A percentile compares a stretch with the other conserved stretches of the same genome.
Conservation (phyloP, 2,329 filamentous ascomycete species). For the Zasmidium cellare region DNA sequence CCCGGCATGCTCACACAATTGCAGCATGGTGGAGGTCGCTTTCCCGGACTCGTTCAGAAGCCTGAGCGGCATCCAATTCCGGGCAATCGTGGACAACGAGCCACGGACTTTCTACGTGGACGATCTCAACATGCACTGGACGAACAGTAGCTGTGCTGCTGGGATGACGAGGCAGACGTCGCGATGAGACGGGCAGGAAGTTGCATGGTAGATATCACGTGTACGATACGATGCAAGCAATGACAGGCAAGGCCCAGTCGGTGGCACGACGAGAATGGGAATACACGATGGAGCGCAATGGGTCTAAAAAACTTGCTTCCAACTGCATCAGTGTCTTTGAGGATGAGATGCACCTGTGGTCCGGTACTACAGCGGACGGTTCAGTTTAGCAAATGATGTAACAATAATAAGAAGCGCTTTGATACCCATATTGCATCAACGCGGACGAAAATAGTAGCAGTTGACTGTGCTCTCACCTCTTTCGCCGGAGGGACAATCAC, state of each 20-base stretch:
- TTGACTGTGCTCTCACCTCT: too few species aligned
- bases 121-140: slow-evolving; percentile 50
- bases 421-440: neutral
- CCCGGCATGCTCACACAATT: slow-evolving; percentile 45
- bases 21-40: slow-evolving; percentile 43
- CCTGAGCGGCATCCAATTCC: slow-evolving; percentile 51
- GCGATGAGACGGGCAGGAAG: neutral
- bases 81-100: slow-evolving; percentile 42
- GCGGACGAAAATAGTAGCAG: too few species aligned
- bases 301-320: neutral
- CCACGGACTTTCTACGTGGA: slow-evolving; percentile 50
- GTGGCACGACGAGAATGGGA: neutral
- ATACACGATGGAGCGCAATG: neutral
- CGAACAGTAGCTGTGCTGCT: slow-evolving; percentile 51
- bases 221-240: neutral
- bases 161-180: slow-evolving; percentile 33
- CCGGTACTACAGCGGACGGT: neutral
- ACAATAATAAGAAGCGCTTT: neutral
- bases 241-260: neutral
- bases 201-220: neutral
- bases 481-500: too few species aligned
- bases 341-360: neutral
- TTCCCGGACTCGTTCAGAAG: slow-evolving; percentile 44
- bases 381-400: neutral
- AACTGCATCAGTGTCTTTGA: neutral